Evolutionary conservation across 768 basidiomycete genomes (phyloP).

Genomic region (Tylopilus rubrobrunneus): DNA sequence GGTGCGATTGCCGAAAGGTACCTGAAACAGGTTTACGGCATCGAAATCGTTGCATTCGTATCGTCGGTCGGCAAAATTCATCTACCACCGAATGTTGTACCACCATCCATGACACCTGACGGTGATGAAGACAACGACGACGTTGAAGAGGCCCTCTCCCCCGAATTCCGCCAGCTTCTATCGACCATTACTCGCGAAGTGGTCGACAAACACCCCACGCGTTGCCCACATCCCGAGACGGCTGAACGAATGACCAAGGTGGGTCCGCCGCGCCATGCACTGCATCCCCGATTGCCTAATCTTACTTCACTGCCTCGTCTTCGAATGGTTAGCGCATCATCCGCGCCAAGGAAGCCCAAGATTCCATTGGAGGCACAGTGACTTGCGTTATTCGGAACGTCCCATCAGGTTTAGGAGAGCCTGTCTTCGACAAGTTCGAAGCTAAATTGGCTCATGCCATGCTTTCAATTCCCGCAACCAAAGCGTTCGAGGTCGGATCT

Average conservation of each 20-base stretch:
- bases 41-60: constrained; percentile 97
- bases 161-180: constrained; percentile 80
- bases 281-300: constrained; percentile 33
- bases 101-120: constrained; percentile 38
- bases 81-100: constrained; percentile 52
- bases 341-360: constrained; percentile 82
- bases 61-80: constrained; percentile 93
- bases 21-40: constrained; percentile 77
- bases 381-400: constrained; percentile 93
- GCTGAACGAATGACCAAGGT: constrained; percentile 90
- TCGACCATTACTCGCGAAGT: constrained; percentile 77
- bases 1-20: constrained; percentile 98
- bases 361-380: constrained; percentile 98
- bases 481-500: constrained; percentile 96
- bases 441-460: constrained; percentile 95
- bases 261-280: neutral
- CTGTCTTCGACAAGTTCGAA: constrained; percentile 98
- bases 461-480: constrained; percentile 98
- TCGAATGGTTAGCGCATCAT: constrained; percentile 69
- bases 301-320: constrained; percentile 8
- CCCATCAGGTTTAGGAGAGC: constrained; percentile 92
- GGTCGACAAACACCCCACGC: constrained; percentile 81
- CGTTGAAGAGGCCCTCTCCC: constrained; percentile 69
- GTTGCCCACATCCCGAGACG: constrained; percentile 89
- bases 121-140: constrained; percentile 59